Base-by-base conservation (phyloP, 2,329 filamentous ascomycete genomes). In the Cladosporium oxysporum region DNA sequence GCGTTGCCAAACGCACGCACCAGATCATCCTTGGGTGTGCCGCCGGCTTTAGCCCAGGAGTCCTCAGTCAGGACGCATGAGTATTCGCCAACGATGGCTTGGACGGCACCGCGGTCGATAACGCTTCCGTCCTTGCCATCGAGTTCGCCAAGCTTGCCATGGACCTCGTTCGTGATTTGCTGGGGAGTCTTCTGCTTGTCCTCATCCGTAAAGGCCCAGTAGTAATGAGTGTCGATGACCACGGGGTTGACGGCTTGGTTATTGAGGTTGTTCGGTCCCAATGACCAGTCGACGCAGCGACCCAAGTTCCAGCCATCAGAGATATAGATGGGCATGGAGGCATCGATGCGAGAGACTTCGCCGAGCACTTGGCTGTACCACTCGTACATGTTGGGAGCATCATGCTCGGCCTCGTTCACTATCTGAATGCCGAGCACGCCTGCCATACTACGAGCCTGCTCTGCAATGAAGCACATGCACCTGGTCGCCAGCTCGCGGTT, bases 171-270 rank as follows among this genome's bases (percentile, higher is more conserved):
- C 41, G 83, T 83, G 66, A 88, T 84, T 63, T 86, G 77, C 58
- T 82, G 79, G 2, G 86, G 84, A 14, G 80, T 76, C 68, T 83
- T 82, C 11, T 73, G 71, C 70, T 83, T 83, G 73, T 87, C 83
- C 1, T 76, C 77, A 12, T 84, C 82, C n/a, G 80, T 79, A 71
- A 87, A 87, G 47, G 82, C 83, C 79, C 84, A 88, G 72, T 88
- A 88, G 65, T 82, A 80, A 73, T 88, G 86, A 14, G 85, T 87
- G 68, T 88, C 86, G 29, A 88, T 78, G 26, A 87, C 75, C 8
- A 88, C 78, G 0, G 85, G 84, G 63, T 76, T 76, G 71, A 71
- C 35, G 28, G 72, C 69, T 26, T 72, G 72, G 29, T 53, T 26
- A 3, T 21, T 53, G 10, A 75, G 70, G 10, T 65, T 69, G 66